Evolutionary conservation across 2,329 filamentous ascomycete genomes (phyloP), one percentile per base, ranked within the genome.

Genomic region (Venturiaceae sp.): DNA sequence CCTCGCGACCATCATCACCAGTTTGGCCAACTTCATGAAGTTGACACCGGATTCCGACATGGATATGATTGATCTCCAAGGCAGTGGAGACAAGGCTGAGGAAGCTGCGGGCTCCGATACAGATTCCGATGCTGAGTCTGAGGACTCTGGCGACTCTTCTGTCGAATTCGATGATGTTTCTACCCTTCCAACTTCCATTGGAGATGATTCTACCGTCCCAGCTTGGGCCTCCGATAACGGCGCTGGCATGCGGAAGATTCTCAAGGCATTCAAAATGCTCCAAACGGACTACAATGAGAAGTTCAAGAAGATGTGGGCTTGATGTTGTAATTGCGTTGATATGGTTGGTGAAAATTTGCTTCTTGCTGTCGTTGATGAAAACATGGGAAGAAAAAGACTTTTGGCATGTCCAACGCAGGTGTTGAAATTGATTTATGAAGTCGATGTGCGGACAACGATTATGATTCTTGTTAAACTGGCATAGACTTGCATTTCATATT

Each of bases 1-100:
- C 0, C 74, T 89, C 0, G 85, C 86, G 0, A 89, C 89, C 9
- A 88, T 94, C 62, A 80, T 88, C 34, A 84, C 85, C 0, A 83
- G 80, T 53, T 68, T 88, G 1, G 76, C 76, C 5, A 80, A 80
- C 61, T 81, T 85, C 64, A 73, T 85, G 62, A 78, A 79, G 21
- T 71, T 80, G 4, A 72, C 71, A 11, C 64, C 71, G 3, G 72
- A 71, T 5, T 74, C 72, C 8, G 75, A 76, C 34, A 71, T 76
- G 55, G 77, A 79, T 57, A 76, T 80, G 69, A 71, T 80, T 7
- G 78, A 82, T 52, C 71, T 80, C 11, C 74, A 76, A 62, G 79
- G 79, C 41, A 71, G 76, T 47, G 75, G 79, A 30, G 77, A 84
- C 53, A 74, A 74, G 2, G 72, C 74, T 11, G 78, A 82, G 56